Percentiles rank a stretch among this genome's conserved stretches.
These are phyloP conservation scores for Athelia psychrophila DNA, from an alignment of 1,284 basidiomycete genomes.

Conservation along the genomic window DNA sequence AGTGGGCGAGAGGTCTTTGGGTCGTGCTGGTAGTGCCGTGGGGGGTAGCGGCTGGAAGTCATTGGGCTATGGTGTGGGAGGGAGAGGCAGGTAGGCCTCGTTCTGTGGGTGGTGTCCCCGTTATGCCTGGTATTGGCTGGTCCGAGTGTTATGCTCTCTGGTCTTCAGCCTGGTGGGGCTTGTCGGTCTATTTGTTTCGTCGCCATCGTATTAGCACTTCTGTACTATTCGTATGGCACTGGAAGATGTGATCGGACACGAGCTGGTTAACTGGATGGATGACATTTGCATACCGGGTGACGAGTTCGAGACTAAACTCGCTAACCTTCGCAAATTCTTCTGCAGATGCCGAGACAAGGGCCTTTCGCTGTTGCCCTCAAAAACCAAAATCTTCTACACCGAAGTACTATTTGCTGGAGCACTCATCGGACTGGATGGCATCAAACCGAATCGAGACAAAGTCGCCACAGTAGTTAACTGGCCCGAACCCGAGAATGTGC, in stretches of 20 bases:
- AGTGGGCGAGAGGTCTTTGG: no score
- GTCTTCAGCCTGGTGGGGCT: no score
- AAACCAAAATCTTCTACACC: slow-evolving; percentile 3
- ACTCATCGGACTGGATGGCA: slow-evolving; percentile 1
- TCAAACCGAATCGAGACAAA: slow-evolving; percentile 3
- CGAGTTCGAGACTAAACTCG: slow-evolving; percentile 2
- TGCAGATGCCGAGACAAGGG: background rate
- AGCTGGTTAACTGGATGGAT: slow-evolving; percentile 13
- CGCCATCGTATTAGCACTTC: no score
- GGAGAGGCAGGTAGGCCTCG: no score
- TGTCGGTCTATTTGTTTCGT: no score
- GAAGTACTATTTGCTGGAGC: slow-evolving; percentile 13
- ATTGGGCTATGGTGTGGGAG: no score
- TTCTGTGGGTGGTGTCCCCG: no score
- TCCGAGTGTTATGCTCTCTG: no score
- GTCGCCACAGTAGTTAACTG: slow-evolving; percentile 12
- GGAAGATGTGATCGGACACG: slow-evolving; percentile 10
- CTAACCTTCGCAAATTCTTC: background rate
- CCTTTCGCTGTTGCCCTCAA: slow-evolving; percentile 2
- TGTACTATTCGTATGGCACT: no score
- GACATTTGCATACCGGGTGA: slow-evolving; percentile 8
- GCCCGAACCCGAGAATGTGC: slow-evolving; percentile 5
- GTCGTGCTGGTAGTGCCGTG: no score
- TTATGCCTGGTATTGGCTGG: no score
- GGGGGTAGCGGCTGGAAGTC: no score